Evolutionary conservation across 495 filamentous ascomycete species (phyloP).

Genomic region (Stereocaulon alpinum): DNA sequence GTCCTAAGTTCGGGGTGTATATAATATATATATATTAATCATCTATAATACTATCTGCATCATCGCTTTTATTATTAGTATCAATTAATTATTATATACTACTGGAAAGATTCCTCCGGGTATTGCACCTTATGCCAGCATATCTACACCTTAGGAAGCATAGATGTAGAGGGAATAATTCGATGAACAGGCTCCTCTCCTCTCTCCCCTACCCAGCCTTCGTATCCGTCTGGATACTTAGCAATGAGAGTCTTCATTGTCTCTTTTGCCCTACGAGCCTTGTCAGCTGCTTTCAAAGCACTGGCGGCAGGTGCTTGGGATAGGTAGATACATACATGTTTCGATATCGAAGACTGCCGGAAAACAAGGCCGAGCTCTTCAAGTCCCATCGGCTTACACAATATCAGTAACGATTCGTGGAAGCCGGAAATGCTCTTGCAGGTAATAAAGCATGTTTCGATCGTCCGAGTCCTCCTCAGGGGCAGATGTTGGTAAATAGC

Average conservation of each 20-base stretch:
- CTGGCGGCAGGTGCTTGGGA: not conserved
- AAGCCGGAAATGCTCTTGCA: constrained; percentile 12
- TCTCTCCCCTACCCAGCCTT: constrained; percentile 11
- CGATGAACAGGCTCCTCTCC: not conserved
- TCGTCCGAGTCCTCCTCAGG: constrained; percentile 27
- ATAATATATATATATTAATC: too few species aligned
- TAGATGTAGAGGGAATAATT: too few species aligned
- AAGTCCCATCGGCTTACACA: constrained; percentile 10
- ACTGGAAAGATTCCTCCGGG: too few species aligned
- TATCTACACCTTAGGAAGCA: too few species aligned
- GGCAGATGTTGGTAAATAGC: constrained; percentile 19
- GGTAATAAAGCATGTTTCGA: constrained; percentile 24
- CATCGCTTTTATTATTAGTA: too few species aligned
- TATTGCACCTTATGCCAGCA: too few species aligned
- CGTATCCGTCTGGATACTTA: constrained; percentile 19
- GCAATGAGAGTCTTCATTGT: constrained; percentile 13
- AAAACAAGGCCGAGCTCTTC: constrained; percentile 10
- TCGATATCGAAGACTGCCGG: constrained; percentile 15
- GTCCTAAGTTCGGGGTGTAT: too few species aligned
- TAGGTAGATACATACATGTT: constrained; percentile 2
- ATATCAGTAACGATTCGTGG: not conserved
- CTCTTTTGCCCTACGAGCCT: constrained; percentile 10
- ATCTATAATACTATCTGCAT: too few species aligned
- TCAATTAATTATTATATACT: too few species aligned
- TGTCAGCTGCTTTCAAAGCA: not conserved